phyloP scores from a whole-genome alignment of 2,329 filamentous ascomycete species.

The Calonectria honghensis region DNA sequence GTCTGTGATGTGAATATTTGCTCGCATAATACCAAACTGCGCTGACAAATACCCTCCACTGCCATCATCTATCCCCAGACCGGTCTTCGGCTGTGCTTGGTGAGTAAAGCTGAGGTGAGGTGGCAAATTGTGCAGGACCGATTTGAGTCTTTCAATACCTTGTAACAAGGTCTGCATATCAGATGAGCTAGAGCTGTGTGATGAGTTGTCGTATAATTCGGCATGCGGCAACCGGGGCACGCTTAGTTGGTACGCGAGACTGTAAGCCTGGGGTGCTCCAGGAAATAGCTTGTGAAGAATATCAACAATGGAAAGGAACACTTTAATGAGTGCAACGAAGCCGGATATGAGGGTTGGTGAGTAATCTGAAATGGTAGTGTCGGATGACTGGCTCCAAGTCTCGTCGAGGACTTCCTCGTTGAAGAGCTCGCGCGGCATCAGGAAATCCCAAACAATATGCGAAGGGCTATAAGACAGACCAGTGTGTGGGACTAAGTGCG shows the following conservation, averaged over 20 bases:
- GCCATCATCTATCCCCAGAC: neutral
- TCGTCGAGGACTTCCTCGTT: conserved; percentile 6
- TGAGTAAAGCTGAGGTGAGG: neutral
- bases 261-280: conserved; percentile 4
- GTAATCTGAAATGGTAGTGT: neutral
- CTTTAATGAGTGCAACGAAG: conserved; percentile 1
- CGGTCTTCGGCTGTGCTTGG: neutral
- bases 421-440: conserved; percentile 14
- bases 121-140: neutral
- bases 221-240: neutral
- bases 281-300: conserved; percentile 8
- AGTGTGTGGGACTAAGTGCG: neutral
- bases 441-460: conserved; percentile 6
- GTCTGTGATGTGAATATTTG: conserved; percentile 5
- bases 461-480: conserved; percentile 4
- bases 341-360: conserved; percentile 12
- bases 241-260: neutral
- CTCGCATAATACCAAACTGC: conserved; percentile 3
- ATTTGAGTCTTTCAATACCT: conserved; percentile 1
- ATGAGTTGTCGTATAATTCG: neutral
- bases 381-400: conserved; percentile 1
- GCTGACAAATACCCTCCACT: neutral
- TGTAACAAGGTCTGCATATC: neutral
- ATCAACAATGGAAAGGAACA: conserved; percentile 9
- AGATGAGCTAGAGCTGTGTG: neutral